Conservation (phyloP, 352 stramenopile species). For the Phytophthora ramorum region DNA sequence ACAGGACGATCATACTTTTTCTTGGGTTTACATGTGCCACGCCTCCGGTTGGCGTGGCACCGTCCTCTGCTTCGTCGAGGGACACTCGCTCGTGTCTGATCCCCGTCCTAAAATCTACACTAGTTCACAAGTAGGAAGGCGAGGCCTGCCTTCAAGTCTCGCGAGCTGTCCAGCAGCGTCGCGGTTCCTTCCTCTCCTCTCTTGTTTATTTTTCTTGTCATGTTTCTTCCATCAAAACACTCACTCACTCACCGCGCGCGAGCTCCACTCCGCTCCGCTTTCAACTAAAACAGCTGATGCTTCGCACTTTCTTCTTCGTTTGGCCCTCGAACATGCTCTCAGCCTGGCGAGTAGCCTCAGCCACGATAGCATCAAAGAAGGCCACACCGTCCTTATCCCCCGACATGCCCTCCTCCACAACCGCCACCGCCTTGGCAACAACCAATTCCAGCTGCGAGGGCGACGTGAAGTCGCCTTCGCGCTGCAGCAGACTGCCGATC, state of each 20-base stretch:
- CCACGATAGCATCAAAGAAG: conserved; percentile 70
- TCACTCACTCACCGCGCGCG: conserved; percentile 38
- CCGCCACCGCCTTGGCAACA: conserved; percentile 49
- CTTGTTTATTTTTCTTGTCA: conserved; percentile 51
- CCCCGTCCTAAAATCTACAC: conserved; percentile 32
- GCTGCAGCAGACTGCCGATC: conserved; percentile 82
- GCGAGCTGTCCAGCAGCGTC: conserved; percentile 11
- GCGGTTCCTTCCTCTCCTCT: conserved; percentile 28
- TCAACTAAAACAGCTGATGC: conserved; percentile 89
- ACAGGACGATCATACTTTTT: conserved; percentile 34
- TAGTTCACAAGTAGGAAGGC: conserved; percentile 40
- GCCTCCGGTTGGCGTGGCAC: conserved; percentile 24
- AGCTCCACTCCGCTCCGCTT: conserved; percentile 11
- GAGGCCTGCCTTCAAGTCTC: conserved; percentile 9
- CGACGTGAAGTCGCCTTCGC: conserved; percentile 79
- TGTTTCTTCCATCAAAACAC: conserved; percentile 69
- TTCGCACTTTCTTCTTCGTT: conserved; percentile 89
- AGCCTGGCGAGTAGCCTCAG: conserved; percentile 44
- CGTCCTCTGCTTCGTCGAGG: conserved; percentile 25
- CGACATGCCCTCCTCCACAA: conserved; percentile 46
- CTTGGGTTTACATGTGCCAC: conserved; percentile 32
- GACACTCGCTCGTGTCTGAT: conserved; percentile 13
- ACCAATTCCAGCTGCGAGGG: conserved; percentile 83
- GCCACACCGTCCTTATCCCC: conserved; percentile 38
- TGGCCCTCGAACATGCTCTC: conserved; percentile 62